phyloP scores from a whole-genome alignment of 2,329 filamentous ascomycete species.

The Curvularia lunata region DNA sequence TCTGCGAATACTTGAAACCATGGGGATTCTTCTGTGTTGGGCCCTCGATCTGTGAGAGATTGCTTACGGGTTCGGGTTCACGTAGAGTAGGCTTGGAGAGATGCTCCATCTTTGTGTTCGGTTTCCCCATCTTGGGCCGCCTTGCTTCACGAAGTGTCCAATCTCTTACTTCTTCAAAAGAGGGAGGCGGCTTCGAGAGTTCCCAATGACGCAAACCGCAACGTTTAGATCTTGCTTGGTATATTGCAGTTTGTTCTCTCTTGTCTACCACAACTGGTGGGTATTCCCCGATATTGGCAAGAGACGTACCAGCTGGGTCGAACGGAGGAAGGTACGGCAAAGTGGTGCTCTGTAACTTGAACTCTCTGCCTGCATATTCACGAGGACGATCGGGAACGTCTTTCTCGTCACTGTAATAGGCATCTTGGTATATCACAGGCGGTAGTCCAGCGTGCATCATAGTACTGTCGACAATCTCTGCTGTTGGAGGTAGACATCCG shows the following conservation, averaged over 20 bases:
- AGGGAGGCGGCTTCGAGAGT: constrained; percentile 73
- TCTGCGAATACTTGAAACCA: constrained; percentile 86
- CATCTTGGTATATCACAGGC: constrained; percentile 79
- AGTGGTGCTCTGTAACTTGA: constrained; percentile 75
- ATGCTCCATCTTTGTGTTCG: constrained; percentile 10
- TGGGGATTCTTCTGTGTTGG: constrained; percentile 82
- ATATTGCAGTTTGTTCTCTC: constrained; percentile 57
- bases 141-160: constrained; percentile 64
- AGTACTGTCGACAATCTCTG: constrained; percentile 59
- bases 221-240: constrained; percentile 59
- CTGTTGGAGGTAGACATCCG: constrained; percentile 50
- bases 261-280: constrained; percentile 57
- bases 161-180: constrained; percentile 67
- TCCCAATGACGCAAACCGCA: constrained; percentile 79
- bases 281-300: constrained; percentile 63
- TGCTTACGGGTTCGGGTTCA: constrained; percentile 27
- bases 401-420: constrained; percentile 81
- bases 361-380: constrained; percentile 89
- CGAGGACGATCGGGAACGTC: constrained; percentile 79
- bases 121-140: constrained; percentile 19
- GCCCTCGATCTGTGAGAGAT: constrained; percentile 83
- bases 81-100: constrained; percentile 20
- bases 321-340: constrained; percentile 83
- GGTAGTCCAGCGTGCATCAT: constrained; percentile 66
- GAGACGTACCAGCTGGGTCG: constrained; percentile 65